phyloP scores from a whole-genome alignment of 352 stramenopile genomes.

The Phytophthora fragariaefolia region DNA sequence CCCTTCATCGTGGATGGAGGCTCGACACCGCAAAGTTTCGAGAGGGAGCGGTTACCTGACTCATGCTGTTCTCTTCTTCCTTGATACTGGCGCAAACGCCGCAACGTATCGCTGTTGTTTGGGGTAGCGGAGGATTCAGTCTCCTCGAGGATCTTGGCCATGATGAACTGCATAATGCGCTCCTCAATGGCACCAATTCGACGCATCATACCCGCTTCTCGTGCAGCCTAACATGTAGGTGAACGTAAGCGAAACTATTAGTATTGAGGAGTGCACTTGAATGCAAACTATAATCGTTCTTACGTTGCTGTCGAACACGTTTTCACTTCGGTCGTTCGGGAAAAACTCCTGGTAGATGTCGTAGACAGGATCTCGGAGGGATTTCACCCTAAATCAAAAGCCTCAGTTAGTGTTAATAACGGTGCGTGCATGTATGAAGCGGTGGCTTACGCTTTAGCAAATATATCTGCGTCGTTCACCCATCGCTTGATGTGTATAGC shows the following conservation, averaged over 20 bases:
- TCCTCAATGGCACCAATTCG: slow-evolving; percentile 68
- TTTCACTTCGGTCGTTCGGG: slow-evolving; percentile 43
- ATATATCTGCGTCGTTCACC: slow-evolving; percentile 53
- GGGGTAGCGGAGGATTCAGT: slow-evolving; percentile 27
- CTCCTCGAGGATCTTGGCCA: slow-evolving; percentile 64
- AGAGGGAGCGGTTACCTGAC: not conserved
- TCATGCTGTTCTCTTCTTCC: slow-evolving; percentile 34
- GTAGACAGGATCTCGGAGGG: slow-evolving; percentile 58
- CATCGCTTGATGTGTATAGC: slow-evolving; percentile 57
- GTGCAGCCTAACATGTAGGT: slow-evolving; percentile 7
- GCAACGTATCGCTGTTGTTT: slow-evolving; percentile 55
- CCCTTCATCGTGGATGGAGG: slow-evolving; percentile 36
- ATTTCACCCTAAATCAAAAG: slow-evolving; percentile 43
- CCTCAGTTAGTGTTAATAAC: slow-evolving; percentile 1
- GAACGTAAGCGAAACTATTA: not conserved
- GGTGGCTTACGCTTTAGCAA: slow-evolving; percentile 50
- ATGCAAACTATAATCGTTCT: too few species aligned
- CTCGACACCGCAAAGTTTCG: slow-evolving; percentile 17
- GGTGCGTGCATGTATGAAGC: not conserved
- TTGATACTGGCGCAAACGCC: slow-evolving; percentile 56
- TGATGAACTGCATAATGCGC: slow-evolving; percentile 68
- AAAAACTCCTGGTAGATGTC: slow-evolving; percentile 64
- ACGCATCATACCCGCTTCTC: slow-evolving; percentile 40
- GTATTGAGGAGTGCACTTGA: too few species aligned
- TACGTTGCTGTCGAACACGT: slow-evolving; percentile 54